Evolutionary conservation across 1,139 yeast genomes (phyloP).

Genomic region (Magnusiomyces suaveolens): DNA sequence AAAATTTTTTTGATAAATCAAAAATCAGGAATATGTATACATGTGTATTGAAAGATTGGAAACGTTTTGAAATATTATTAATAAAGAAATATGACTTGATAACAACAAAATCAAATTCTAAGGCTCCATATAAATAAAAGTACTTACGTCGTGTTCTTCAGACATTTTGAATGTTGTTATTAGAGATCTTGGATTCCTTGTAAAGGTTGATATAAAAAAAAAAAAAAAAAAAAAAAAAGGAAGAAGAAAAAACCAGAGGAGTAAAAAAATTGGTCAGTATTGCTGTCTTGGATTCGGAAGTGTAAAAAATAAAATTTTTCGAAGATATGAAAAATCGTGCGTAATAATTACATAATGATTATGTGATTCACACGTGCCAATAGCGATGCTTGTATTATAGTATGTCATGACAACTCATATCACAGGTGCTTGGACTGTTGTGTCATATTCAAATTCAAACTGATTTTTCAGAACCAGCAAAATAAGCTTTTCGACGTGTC

Average conservation of each 20-base stretch:
- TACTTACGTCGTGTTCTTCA: constrained; percentile 17
- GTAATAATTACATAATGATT: not conserved
- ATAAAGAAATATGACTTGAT: no score
- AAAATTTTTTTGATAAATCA: no score
- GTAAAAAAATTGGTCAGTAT: constrained; percentile 4
- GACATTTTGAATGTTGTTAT: constrained; percentile 9
- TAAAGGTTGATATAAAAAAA: not conserved
- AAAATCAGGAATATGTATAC: no score
- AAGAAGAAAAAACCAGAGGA: constrained; percentile 5
- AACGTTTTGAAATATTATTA: not conserved
- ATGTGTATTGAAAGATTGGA: no score
- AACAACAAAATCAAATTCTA: not conserved
- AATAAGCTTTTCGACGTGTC: no score
- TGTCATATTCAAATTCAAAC: no score
- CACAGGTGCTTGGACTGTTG: no score
- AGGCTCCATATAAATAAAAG: not conserved
- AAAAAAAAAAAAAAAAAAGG: constrained; percentile 7
- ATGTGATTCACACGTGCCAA: not conserved
- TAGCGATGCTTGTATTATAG: not conserved
- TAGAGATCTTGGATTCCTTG: not conserved
- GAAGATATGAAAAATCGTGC: not conserved
- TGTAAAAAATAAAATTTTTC: not conserved
- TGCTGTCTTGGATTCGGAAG: not conserved
- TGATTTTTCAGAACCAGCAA: no score
- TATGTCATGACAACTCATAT: no score